phyloP scores from a whole-genome alignment of 345 rosid genomes.

The Ailanthus altissimus region DNA sequence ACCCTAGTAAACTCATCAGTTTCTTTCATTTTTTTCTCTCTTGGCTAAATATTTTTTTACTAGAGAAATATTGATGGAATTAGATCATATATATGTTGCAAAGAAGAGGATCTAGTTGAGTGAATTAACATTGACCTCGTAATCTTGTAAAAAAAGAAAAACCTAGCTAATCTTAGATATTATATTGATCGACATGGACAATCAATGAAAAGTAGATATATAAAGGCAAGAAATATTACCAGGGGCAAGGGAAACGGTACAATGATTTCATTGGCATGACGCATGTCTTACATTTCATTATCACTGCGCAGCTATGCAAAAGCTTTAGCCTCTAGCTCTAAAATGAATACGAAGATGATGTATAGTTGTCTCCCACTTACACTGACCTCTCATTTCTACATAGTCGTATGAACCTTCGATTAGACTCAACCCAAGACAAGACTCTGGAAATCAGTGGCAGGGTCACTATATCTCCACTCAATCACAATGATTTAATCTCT shows the following conservation, averaged over 20 bases:
- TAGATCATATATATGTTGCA: neutral
- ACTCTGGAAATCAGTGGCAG: neutral
- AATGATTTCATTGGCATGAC: conserved; percentile 30
- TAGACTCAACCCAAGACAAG: neutral
- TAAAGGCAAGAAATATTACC: neutral
- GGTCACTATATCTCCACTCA: neutral
- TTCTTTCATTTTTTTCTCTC: neutral
- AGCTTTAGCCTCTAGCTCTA: neutral
- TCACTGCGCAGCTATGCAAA: conserved; percentile 6
- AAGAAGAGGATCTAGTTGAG: neutral
- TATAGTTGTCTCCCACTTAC: conserved; percentile 24
- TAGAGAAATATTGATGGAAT: neutral
- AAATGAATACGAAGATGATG: neutral
- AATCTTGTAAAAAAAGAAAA: neutral
- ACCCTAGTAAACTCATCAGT: neutral
- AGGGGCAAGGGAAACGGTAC: neutral
- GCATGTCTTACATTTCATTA: conserved; percentile 35
- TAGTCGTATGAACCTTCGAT: neutral
- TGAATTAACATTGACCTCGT: neutral
- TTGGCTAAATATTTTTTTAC: neutral
- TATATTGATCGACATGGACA: neutral
- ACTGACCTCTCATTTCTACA: neutral
- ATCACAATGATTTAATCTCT: neutral
- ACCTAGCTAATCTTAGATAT: neutral
- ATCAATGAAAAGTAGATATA: neutral